phyloP scores from a whole-genome alignment of 768 basidiomycete genomes.

The Psilocybe cubensis region DNA sequence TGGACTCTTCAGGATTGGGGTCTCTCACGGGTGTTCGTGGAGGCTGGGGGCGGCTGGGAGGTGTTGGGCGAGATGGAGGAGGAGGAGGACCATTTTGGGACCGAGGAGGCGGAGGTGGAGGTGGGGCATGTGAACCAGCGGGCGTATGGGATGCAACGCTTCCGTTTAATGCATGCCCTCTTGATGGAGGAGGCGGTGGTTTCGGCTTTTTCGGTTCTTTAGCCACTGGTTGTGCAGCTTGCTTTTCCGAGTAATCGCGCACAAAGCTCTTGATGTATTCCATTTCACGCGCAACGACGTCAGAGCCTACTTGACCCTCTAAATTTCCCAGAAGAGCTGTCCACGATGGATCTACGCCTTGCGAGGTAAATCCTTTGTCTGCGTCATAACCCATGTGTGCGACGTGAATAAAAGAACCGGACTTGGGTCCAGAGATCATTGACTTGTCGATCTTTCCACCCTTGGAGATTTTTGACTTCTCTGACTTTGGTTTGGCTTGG shows the following conservation, averaged over 20 bases:
- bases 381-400: slow-evolving; percentile 95
- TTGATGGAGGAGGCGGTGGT: slow-evolving; percentile 56
- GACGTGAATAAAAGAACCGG: slow-evolving; percentile 83
- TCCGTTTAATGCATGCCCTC: slow-evolving; percentile 42
- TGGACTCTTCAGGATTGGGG: slow-evolving; percentile 40
- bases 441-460: slow-evolving; percentile 91
- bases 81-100: slow-evolving; percentile 32
- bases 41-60: slow-evolving; percentile 30
- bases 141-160: slow-evolving; percentile 38
- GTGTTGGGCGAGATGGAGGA: slow-evolving; percentile 39
- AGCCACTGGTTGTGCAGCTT: slow-evolving; percentile 36
- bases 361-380: slow-evolving; percentile 84
- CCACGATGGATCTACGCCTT: slow-evolving; percentile 93
- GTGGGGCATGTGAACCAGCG: slow-evolving; percentile 38
- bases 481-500: slow-evolving; percentile 50
- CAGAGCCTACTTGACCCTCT: slow-evolving; percentile 58
- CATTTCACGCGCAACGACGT: slow-evolving; percentile 76
- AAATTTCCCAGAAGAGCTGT: slow-evolving; percentile 69
- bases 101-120: slow-evolving; percentile 37
- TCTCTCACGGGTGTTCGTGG: slow-evolving; percentile 31
- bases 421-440: slow-evolving; percentile 82
- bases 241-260: slow-evolving; percentile 44
- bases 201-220: slow-evolving; percentile 48
- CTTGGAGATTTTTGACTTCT: slow-evolving; percentile 63
- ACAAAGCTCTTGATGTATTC: slow-evolving; percentile 90